Evolutionary conservation across 83 land plant species (phyloP), one percentile per base, ranked within the genome.

Genomic region (Picea mariana): DNA sequence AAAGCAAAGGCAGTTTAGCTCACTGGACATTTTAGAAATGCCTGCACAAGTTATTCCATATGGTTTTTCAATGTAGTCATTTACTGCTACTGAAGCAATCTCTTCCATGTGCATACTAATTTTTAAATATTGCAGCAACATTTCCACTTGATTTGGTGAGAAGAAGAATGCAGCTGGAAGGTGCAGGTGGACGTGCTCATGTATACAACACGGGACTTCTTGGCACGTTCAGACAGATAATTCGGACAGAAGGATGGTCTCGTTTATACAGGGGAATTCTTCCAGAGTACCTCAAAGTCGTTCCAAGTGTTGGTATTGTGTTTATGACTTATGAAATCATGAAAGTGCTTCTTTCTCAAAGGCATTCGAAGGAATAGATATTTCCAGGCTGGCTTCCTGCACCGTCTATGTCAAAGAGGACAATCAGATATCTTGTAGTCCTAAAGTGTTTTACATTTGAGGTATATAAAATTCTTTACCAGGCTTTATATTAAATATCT

Each of bases 81-180:
- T 42, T 42, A 31, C 20, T 44, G 24, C 49, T 47, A 42, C 17
- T 26, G 21, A 73, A 21, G 59, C 12, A 44, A 1, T 0, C 1
- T n/a, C n/a, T 73, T 40, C 47, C 49, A 44, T n/a, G 23, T 47
- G 77, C 77, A 42, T 55, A 73, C 58, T 47, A 34, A 5, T 21
- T 21, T 42, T 80, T 13, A 40, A 23, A 64, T 40, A 15, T 40
- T 64, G 38, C 95, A 94, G 95, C 87, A 42, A 92, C 92, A 79
- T 96, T 96, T 78, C 97, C 98, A n/a, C 84, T 96, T 71, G 98
- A 96, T 84, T 87, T 96, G 82, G 91, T 96, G 73, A 89, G 98
- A 77, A 85, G 97, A 20, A 86, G 98, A 40, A 96, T 88, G 91
- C 98, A 96, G 66, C 83, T 96, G 81, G 95, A 92, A 87, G 98